A percentile compares a stretch with the other conserved stretches of the same genome.
Evolutionary conservation across 345 rosid genomes (phyloP).

Genomic region (Dipteronia dyeriana): DNA sequence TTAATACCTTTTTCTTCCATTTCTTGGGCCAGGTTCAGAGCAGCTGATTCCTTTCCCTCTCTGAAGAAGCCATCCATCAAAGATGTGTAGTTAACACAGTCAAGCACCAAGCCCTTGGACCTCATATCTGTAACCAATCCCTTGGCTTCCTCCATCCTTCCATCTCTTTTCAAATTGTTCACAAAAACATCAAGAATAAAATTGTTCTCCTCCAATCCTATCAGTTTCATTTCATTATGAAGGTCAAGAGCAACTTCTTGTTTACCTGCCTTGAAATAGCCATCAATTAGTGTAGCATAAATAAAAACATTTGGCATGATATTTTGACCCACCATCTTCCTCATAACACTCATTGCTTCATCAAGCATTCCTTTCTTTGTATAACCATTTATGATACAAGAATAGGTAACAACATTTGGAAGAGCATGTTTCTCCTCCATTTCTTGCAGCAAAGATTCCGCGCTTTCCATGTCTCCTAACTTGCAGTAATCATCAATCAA

Average conservation of each 20-base stretch:
- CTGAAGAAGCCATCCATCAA: constrained; percentile 86
- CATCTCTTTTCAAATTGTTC: constrained; percentile 63
- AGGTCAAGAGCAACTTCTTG: constrained; percentile 54
- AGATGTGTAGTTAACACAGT: constrained; percentile 81
- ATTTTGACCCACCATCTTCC: constrained; percentile 50
- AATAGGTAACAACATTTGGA: constrained; percentile 68
- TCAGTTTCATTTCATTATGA: constrained; percentile 60
- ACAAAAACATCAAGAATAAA: constrained; percentile 64
- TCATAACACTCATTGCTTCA: constrained; percentile 55
- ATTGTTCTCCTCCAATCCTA: constrained; percentile 60
- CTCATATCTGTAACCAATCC: constrained; percentile 49
- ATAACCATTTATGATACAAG: constrained; percentile 71
- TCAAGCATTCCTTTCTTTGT: constrained; percentile 71
- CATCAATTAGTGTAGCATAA: constrained; percentile 69
- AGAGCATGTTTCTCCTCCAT: constrained; percentile 53
- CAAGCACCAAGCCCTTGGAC: constrained; percentile 60
- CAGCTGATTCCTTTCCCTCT: constrained; percentile 68
- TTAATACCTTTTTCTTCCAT: constrained; percentile 60
- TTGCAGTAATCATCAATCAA: constrained; percentile 76
- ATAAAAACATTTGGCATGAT: constrained; percentile 57
- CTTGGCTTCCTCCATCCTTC: constrained; percentile 56
- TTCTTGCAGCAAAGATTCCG: constrained; percentile 48
- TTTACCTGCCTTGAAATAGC: constrained; percentile 66
- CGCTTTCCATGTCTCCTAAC: constrained; percentile 61
- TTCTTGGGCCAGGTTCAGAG: constrained; percentile 65